Evolutionary conservation across 306 rosid species (phyloP), one percentile per base, ranked within the genome.

Genomic region (Trifolium dubium): DNA sequence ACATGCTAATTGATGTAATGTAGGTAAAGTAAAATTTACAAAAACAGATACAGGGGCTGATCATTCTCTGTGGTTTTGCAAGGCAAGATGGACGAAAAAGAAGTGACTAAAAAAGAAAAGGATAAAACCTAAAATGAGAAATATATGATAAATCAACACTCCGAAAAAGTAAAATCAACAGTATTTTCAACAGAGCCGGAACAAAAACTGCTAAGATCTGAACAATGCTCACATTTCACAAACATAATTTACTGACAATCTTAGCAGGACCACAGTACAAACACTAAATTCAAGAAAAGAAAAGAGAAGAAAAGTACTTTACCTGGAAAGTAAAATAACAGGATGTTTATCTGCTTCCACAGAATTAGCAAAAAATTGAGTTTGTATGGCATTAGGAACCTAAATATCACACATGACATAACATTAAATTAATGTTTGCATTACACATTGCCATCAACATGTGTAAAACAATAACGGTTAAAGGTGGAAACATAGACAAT

Each of bases 331-430:
- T 71, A 82, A 64, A 82, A 91, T 67, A 55, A 91, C 85, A 19
- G 98, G 98, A 72, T 93, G 98, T 65, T 83, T 85, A 64, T 93
- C 89, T 71, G 88, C 90, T 82, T 85, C 96, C 71, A 76, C 67
- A 77, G 54, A 85, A 84, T 84, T 56, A 56, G 64, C 81, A 71
- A 83, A 71, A 83, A 89, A 88, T 65, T 93, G 89, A 63, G 81
- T 76, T 50, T 85, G 92, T 78, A 93, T 85, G 50, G 82, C 87
- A 79, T 85, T 84, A 69, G 98, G 98, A 82, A 93, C 89, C 98
- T 93, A 83, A 75, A 82, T 40, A 72, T 63, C 64, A 77, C 76
- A 82, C 9, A 70, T 18, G 46, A 30, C 53, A 67, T 28, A 76
- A 69, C 70, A 71, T 82, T 68, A 54, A 17, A 76, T 81, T 77